Percentiles rank a stretch among this genome's conserved stretches.
Conservation (phyloP, 176 grass and related monocot species). For the Carex pumila region DNA sequence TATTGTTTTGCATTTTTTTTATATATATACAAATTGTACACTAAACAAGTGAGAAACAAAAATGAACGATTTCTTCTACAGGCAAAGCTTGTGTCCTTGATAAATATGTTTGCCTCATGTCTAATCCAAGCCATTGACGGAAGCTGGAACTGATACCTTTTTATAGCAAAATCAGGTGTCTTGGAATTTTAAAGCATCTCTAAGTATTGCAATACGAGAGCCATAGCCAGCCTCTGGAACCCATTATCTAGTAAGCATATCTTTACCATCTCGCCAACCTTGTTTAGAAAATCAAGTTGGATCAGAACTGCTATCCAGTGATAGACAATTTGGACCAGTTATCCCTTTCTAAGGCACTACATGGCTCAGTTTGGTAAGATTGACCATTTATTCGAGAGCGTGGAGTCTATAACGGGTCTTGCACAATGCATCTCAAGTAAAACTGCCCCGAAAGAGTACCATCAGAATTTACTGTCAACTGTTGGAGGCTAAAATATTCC, state of each 20-base stretch:
- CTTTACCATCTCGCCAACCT: not conserved
- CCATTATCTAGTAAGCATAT: not conserved
- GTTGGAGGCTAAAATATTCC: conserved; percentile 70
- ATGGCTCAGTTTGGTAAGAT: conserved; percentile 53
- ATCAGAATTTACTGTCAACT: conserved; percentile 79
- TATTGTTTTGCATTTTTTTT: not conserved
- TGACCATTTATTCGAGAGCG: not conserved
- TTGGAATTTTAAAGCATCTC: not conserved
- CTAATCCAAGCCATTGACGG: not conserved
- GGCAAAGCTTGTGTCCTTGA: too few relatives aligned
- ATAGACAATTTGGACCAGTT: conserved; percentile 55
- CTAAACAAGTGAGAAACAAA: not conserved
- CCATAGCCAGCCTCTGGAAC: not conserved
- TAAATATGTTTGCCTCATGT: too few relatives aligned
- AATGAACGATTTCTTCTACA: not conserved
- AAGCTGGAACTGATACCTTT: not conserved
- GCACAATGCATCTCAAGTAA: conserved; percentile 61
- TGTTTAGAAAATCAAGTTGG: not conserved
- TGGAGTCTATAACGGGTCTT: conserved; percentile 14
- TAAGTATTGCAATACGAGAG: not conserved
- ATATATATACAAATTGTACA: not conserved
- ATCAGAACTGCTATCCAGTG: not conserved
- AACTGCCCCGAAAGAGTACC: conserved; percentile 69
- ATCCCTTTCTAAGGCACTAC: conserved; percentile 29
- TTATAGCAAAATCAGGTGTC: too few relatives aligned